Conservation (phyloP, 768 basidiomycete species). For the Trametopsis cervina region DNA sequence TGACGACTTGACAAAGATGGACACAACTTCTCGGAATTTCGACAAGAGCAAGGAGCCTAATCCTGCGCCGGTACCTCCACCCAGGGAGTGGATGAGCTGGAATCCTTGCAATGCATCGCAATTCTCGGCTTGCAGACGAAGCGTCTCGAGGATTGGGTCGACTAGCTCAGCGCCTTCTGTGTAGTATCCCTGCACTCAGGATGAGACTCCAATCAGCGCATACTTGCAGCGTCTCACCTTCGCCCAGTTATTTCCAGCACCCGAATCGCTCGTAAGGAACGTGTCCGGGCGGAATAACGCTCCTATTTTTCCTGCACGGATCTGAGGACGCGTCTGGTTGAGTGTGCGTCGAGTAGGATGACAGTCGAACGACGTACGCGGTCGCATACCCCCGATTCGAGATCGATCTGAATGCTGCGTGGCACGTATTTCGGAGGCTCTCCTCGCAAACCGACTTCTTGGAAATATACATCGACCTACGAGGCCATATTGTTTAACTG, state of each 20-base stretch:
- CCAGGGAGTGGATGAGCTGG: conserved; percentile 83
- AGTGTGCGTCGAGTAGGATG: neutral
- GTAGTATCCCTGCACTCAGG: conserved; percentile 36
- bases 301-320: conserved; percentile 66
- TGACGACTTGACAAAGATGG: conserved; percentile 5
- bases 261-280: conserved; percentile 53
- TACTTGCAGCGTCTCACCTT: conserved; percentile 38
- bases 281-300: conserved; percentile 84
- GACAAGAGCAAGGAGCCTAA: conserved; percentile 74
- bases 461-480: conserved; percentile 80
- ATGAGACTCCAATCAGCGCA: neutral
- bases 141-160: conserved; percentile 75
- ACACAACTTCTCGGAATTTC: conserved; percentile 70
- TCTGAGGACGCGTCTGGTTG: conserved; percentile 27
- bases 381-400: conserved; percentile 84
- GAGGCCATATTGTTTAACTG: no score
- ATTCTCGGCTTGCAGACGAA: conserved; percentile 72
- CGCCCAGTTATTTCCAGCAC: conserved; percentile 92
- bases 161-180: conserved; percentile 95
- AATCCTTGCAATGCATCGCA: conserved; percentile 90
- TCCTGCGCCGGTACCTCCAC: conserved; percentile 88
- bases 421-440: conserved; percentile 74
- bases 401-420: conserved; percentile 82
- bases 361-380: conserved; percentile 36
- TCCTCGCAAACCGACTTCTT: conserved; percentile 46